Evolutionary conservation across 805 yeast genomes (phyloP).

Genomic region (Sugiyamaella smithiae): DNA sequence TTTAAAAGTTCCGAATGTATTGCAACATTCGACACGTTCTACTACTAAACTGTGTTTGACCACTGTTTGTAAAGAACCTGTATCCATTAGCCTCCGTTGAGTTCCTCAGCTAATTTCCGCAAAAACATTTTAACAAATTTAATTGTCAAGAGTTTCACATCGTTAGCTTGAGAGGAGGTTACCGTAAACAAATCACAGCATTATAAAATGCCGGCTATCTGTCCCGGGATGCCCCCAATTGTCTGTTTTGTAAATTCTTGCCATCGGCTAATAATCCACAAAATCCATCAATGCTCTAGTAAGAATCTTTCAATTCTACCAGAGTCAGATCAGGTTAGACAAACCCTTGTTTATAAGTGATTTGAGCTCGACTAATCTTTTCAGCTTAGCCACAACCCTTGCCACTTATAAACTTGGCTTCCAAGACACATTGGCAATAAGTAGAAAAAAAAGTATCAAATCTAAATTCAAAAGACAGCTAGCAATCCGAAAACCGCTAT

Average conservation of each 20-base stretch:
- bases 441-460: conserved; percentile 2
- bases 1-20: conserved; percentile 2
- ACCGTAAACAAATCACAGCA: conserved; percentile 20
- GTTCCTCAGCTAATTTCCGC: conserved; percentile 23
- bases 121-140: conserved; percentile 1
- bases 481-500: no score
- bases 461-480: not conserved
- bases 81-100: conserved; percentile 28
- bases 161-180: conserved; percentile 25
- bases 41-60: conserved; percentile 2
- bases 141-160: conserved; percentile 10
- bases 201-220: conserved; percentile 22
- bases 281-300: conserved; percentile 28
- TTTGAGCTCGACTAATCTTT: no score
- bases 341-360: conserved; percentile 18
- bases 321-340: conserved; percentile 16
- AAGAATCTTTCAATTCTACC: conserved; percentile 2
- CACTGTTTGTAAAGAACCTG: conserved; percentile 2
- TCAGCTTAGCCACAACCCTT: conserved; percentile 28
- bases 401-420: conserved; percentile 17
- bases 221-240: conserved; percentile 22
- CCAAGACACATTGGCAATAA: conserved; percentile 12
- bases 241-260: conserved; percentile 25
- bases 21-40: conserved; percentile 3
- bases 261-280: conserved; percentile 34